phyloP scores from a whole-genome alignment of 805 yeast genomes.

The Saccharomycopsis vini region DNA sequence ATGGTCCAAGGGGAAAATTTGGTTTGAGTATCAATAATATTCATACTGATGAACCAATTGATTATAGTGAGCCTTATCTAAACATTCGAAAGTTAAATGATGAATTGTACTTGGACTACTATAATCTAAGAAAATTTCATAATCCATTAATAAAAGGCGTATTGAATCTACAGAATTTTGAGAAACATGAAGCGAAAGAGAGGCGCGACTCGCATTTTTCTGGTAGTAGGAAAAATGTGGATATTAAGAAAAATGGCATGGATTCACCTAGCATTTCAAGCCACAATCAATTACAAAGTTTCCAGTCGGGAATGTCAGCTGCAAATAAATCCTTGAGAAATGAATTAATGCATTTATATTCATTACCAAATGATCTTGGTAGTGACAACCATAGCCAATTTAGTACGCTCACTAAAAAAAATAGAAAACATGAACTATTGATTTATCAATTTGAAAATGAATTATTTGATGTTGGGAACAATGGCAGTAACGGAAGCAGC shows the following conservation, averaged over 20 bases:
- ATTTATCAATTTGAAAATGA: constrained; percentile 15
- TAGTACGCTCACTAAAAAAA: background rate
- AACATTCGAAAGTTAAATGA: constrained; percentile 17
- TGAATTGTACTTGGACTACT: constrained; percentile 16
- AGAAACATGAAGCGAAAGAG: background rate
- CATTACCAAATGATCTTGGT: constrained; percentile 5
- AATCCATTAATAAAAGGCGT: constrained; percentile 15
- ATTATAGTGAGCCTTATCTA: background rate
- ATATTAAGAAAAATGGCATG: background rate
- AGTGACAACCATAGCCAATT: background rate
- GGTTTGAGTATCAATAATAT: constrained; percentile 4
- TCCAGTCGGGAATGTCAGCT: constrained; percentile 2
- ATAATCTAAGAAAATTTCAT: constrained; percentile 13
- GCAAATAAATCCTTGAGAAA: constrained; percentile 11
- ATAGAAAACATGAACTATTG: constrained; percentile 12
- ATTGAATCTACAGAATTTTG: constrained; percentile 6
- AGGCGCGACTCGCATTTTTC: background rate
- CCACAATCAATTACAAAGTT: constrained; percentile 8
- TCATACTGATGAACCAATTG: background rate
- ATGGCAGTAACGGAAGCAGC: background rate
- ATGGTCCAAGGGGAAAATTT: background rate
- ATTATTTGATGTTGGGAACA: constrained; percentile 3
- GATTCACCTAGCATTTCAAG: background rate
- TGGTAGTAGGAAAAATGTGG: background rate
- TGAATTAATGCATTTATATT: constrained; percentile 16